Conservation (phyloP, 2,329 filamentous ascomycete genomes). For the Herpotrichia juniperi region DNA sequence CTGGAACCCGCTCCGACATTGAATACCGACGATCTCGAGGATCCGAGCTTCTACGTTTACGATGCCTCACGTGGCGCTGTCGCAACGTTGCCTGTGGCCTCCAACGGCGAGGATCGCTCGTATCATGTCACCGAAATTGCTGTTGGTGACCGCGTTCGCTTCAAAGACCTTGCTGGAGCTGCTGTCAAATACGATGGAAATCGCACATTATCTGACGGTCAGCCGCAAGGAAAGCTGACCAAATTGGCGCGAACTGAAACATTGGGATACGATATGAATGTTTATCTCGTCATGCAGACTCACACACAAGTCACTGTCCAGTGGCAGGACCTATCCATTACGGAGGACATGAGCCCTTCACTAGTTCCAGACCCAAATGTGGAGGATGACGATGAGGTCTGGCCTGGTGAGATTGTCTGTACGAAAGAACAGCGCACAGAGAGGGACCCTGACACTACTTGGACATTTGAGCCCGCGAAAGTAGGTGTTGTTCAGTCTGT, state of each 20-base stretch:
- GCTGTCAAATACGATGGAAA: conserved; percentile 58
- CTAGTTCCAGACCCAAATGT: conserved; percentile 58
- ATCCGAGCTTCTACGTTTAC: conserved; percentile 50
- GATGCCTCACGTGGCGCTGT: conserved; percentile 41
- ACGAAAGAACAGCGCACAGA: conserved; percentile 48
- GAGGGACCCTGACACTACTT: conserved; percentile 20
- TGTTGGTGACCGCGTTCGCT: conserved; percentile 59
- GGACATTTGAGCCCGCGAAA: conserved; percentile 51
- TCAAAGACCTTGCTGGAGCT: conserved; percentile 59
- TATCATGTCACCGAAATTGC: conserved; percentile 48
- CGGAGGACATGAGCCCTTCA: conserved; percentile 51
- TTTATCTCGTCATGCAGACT: conserved; percentile 59
- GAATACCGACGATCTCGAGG: conserved; percentile 50
- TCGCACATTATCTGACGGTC: conserved; percentile 28
- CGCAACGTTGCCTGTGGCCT: conserved; percentile 25
- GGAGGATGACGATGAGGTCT: conserved; percentile 62
- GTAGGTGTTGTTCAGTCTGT: conserved; percentile 65
- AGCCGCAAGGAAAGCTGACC: conserved; percentile 49
- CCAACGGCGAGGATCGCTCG: conserved; percentile 29
- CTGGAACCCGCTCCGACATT: conserved; percentile 41
- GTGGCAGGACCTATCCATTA: conserved; percentile 64
- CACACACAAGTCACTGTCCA: conserved; percentile 59
- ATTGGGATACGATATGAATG: conserved; percentile 64
- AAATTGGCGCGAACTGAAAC: conserved; percentile 55
- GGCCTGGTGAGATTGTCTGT: conserved; percentile 62